Base-by-base conservation (phyloP, 2,329 filamentous ascomycete species). In the Colletotrichum siamense region DNA sequence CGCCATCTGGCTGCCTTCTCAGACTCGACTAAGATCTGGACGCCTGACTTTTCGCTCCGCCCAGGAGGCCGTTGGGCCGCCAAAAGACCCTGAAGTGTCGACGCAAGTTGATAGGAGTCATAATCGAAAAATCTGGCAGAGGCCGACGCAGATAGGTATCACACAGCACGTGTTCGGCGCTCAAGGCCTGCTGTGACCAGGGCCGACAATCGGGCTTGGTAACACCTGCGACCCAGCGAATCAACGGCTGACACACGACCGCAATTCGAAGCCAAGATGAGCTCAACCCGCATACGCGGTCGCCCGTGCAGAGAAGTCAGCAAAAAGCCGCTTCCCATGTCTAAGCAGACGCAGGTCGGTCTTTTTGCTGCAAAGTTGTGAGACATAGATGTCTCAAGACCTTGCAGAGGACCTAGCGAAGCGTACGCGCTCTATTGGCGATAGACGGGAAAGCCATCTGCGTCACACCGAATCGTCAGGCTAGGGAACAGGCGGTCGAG, bases 201-300 rank as follows among this genome's bases (percentile, higher is more conserved):
- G 44, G 70, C 70, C 70, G 70, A 65, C 26, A 59, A 44, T 34
- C 71, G 75, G 75, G 67, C 28, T 36, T 57, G 61, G 71, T 67
- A 61, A 77, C 36, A 66, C 55, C n/a, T 73, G n/a, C 63, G 62
- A 34, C 59, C 15, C 61, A 70, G 66, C 76, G 76, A 77, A 77
- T 77, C 69, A 77, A n/a, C 59, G 18, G 66, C 61, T 77, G 73
- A 76, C 74, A 77, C 76, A 77, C 74, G 65, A 55, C 65, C 49
- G 36, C 55, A 59, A 70, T 65, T 28, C 61, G 55, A 57, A 71
- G 65, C 74, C 76, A 67, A 74, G 72, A 65, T 61, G 73, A 55
- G 49, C 55, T 30, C 69, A 68, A 44, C 39, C 44, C 61, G 49
- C 63, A 73, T 61, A 64, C 24, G 64, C 49, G 67, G 63, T 61